These are phyloP conservation scores for Phanerochaete sordida DNA, from an alignment of 768 basidiomycete species.

Conservation along the genomic window DNA sequence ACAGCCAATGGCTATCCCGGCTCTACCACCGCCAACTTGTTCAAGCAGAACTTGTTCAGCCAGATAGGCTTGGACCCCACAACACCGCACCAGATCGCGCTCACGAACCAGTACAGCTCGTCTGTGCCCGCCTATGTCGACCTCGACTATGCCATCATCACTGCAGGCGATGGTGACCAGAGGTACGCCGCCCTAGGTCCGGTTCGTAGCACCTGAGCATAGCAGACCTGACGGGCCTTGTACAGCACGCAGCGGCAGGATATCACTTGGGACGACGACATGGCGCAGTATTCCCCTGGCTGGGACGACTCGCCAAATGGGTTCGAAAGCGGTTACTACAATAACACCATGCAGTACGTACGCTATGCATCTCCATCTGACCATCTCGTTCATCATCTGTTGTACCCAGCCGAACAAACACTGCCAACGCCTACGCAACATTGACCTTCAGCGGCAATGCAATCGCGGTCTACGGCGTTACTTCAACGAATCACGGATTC, in stretches of 20 bases:
- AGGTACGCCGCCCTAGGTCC: background rate
- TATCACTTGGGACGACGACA: background rate
- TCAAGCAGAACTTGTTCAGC: constrained; percentile 4
- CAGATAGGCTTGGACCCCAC: background rate
- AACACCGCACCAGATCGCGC: background rate
- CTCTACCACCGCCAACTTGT: background rate
- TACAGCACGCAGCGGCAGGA: constrained; percentile 5
- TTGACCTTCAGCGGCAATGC: background rate
- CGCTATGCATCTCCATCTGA: background rate
- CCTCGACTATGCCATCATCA: constrained; percentile 3
- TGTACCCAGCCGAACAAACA: background rate
- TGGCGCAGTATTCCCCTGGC: background rate
- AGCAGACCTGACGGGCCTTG: background rate
- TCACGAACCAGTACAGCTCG: background rate
- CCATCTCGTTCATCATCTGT: background rate
- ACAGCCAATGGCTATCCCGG: constrained; percentile 1
- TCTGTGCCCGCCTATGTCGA: background rate
- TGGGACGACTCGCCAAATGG: background rate
- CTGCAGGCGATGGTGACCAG: background rate
- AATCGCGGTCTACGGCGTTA: constrained; percentile 3
- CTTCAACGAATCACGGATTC: constrained; percentile 3
- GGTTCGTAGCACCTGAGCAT: background rate
- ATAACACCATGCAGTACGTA: background rate
- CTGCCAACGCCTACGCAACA: background rate
- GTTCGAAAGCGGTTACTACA: background rate